Evolutionary conservation across 169 alveolate genomes (phyloP), one percentile per base, ranked within the genome.

Genomic region (Plasmodium knowlesi): DNA sequence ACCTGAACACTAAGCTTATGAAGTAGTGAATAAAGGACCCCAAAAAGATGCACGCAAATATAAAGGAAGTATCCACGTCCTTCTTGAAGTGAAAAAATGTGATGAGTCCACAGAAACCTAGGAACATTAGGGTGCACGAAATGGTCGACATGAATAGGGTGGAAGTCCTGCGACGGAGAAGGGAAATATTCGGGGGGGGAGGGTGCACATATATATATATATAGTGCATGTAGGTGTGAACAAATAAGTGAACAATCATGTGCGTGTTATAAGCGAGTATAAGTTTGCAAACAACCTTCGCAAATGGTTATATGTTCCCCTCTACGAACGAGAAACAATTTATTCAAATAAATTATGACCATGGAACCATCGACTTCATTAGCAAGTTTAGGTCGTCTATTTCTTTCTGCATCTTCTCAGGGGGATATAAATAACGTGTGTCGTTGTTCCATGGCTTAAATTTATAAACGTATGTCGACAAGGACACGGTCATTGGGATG

Each of bases 361-460:
- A 12, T 50, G 93, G 84, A 53, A 85, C 61, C 67, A 50, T 85
- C 19, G 93, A 85, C 80, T 76, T 50, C 85, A 85, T 85, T 30
- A 85, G 61, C 32, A 53, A 53, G 16, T 85, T 85, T 74, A 85
- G 57, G 54, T 74, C 93, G n/a, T 85, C 79, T 73, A 85, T 85
- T 50, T 73, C 85, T 50, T 12, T 53, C 61, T 85, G 93, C 93
- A 85, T 85, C 25, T 85, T 72, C 37, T 74, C 93, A 43, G 74
- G 84, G 34, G 93, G 79, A 54, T 85, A 85, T 85, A 85, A 74
- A 85, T 72, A 85, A 54, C 93, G 74, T 8, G 93, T 74, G 50
- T 85, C 93, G 28, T 85, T 85, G 14, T 82, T 30, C 93, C 93
- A 85, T 46, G 93, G 80, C 19, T 85, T 74, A 43, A 85, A 85